Evolutionary conservation across 176 grass and related monocot species (phyloP).

Genomic region (Pontederia crassipes): DNA sequence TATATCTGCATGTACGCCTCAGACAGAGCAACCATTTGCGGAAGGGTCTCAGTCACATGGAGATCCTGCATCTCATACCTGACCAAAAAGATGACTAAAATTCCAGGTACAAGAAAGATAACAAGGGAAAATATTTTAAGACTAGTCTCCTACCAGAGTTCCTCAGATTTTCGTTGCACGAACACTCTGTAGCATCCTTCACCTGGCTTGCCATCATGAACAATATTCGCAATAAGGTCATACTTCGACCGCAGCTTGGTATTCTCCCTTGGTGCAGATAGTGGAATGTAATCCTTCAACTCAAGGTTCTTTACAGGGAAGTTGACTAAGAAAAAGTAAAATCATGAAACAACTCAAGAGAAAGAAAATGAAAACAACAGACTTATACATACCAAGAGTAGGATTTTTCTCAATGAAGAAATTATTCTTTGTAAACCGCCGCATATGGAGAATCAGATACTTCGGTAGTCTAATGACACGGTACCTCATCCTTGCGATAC

Average conservation of each 20-base stretch:
- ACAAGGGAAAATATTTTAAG: not conserved
- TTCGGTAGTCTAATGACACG: conserved; percentile 75
- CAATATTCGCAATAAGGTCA: conserved; percentile 89
- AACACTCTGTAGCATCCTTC: conserved; percentile 92
- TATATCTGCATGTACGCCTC: conserved; percentile 99
- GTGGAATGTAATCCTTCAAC: conserved; percentile 94
- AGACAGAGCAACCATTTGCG: conserved; percentile 91
- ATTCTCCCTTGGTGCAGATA: conserved; percentile 56
- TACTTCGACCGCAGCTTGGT: conserved; percentile 76
- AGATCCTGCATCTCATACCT: conserved; percentile 99
- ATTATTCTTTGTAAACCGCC: conserved; percentile 89
- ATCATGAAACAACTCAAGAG: conserved; percentile 8
- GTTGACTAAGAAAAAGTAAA: conserved; percentile 40
- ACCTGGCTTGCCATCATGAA: conserved; percentile 89
- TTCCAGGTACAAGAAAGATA: not conserved
- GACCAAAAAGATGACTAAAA: conserved; percentile 2
- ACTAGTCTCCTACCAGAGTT: conserved; percentile 51
- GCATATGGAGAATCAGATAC: conserved; percentile 92
- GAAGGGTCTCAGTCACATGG: conserved; percentile 93
- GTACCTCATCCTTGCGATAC: conserved; percentile 89
- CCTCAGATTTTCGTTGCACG: conserved; percentile 86
- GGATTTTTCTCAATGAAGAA: conserved; percentile 94
- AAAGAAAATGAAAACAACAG: not conserved
- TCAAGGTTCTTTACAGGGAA: conserved; percentile 97
- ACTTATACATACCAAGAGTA: conserved; percentile 48